A percentile compares a stretch with the other conserved stretches of the same genome.
Evolutionary conservation across 2,329 filamentous ascomycete genomes (phyloP).

Genomic region (Pyricularia pennisetigena): DNA sequence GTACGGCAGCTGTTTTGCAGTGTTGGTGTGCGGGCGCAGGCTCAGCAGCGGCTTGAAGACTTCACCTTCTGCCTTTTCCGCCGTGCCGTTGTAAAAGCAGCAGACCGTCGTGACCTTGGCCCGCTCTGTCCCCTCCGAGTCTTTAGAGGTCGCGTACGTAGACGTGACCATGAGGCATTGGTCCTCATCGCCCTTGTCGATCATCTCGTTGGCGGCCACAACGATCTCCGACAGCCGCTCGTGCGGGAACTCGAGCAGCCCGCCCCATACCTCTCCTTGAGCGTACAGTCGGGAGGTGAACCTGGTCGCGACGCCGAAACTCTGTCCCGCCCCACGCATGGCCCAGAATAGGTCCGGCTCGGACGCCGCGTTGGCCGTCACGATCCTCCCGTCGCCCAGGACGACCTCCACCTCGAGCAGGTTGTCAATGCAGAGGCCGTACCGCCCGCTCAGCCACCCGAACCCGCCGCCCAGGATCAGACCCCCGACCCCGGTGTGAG

Average conservation of each 20-base stretch:
- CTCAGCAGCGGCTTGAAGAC: conserved; percentile 26
- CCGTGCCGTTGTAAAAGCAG: conserved; percentile 25
- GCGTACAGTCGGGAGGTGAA: conserved; percentile 23
- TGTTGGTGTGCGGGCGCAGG: conserved; percentile 24
- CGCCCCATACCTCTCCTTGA: conserved; percentile 21
- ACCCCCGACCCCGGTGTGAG: conserved; percentile 52
- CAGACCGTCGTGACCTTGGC: conserved; percentile 13
- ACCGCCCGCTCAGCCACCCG: conserved; percentile 41
- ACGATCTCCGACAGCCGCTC: conserved; percentile 18
- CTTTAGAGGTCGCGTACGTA: conserved; percentile 16
- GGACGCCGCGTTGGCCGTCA: conserved; percentile 28
- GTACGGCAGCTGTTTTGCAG: conserved; percentile 29
- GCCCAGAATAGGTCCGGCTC: conserved; percentile 28
- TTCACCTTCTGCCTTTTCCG: conserved; percentile 24
- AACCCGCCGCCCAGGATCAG: conserved; percentile 49
- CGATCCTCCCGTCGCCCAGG: conserved; percentile 23
- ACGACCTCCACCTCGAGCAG: conserved; percentile 28
- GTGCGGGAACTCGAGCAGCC: conserved; percentile 15
- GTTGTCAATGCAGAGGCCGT: conserved; percentile 39
- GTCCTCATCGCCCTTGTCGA: conserved; percentile 14
- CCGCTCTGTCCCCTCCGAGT: conserved; percentile 16
- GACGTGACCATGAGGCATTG: conserved; percentile 8
- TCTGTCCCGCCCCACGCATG: conserved; percentile 27
- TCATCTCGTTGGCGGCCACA: conserved; percentile 19
- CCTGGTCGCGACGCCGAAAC: conserved; percentile 31